Base-by-base conservation (phyloP, 257 asterid genomes). In the Anisodus tanguticus region DNA sequence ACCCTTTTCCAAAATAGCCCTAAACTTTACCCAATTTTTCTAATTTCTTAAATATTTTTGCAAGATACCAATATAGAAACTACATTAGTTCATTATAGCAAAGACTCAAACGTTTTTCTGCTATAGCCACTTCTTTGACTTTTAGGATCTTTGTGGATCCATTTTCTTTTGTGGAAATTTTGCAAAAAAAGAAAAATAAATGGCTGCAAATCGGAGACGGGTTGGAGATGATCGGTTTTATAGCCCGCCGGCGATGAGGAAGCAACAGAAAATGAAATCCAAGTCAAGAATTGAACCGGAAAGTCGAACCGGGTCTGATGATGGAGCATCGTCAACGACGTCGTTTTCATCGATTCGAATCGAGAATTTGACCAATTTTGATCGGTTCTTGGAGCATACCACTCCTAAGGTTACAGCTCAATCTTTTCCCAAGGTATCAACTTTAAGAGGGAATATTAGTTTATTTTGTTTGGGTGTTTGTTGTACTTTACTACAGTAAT, bases 231-330 rank as follows among this genome's bases (percentile, higher is more conserved):
- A 91, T 37, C 90, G 96, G 83, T 88, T 92, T 86, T 96, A 94
- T 84, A 89, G 97, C 86, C 97, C 98, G 0, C 99, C 99, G 37
- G 97, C 98, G 64, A 85, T 96, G 95, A 87, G 98, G 62, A 91
- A 57, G 81, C 89, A 17, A 49, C 82, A 49, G 86, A 92, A 86
- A 59, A 17, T 86, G 69, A 84, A 90, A 78, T 87, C 76, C 89
- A 72, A 87, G 72, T 82, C 59, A 62, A 55, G 59, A 76, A 79
- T 74, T 54, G 90, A 86, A 53, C 80, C 87, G 4, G 85, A 57
- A 60, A 71, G 83, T 67, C 66, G 84, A 58, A 60, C 84, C 47
- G 90, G 57, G 70, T 92, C 78, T 43, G 88, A 85, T 54, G 88
- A 85, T 13, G 86, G 86, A 16, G 77, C 88, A 9, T 70, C 77